Base-by-base conservation (phyloP, 345 rosid species). In the Dipteronia dyeriana region DNA sequence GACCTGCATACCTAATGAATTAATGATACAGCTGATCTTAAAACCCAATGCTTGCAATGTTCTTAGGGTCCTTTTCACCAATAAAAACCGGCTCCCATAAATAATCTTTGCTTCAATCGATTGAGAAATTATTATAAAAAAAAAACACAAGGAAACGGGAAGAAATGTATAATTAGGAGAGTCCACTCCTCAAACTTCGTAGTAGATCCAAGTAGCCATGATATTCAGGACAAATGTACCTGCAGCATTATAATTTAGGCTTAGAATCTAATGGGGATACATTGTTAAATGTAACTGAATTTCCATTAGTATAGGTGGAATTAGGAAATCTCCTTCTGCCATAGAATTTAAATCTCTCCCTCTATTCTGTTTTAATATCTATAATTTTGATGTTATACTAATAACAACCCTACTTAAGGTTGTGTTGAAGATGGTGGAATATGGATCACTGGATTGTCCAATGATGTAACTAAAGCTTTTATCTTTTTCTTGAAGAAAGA, bases 191-290 rank as follows among this genome's bases (percentile, higher is more conserved):
- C 84, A 94, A 56, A 74, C 89, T 79, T 74, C 63, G 80, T 59
- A 91, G 86, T 7, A 94, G 86, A 79, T 92, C 91, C 80, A 92
- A 87, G 87, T 92, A 92, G 76, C 97, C 88, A 17, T 53, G 68
- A 81, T 77, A 80, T 79, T 91, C 97, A 17, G 98, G 97, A 74
- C 63, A 76, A 49, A 92, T 90, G 82, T 83, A 90, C 86, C 96
- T 95, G 93, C 80, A 82, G 75, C 20, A 66, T 62, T 43, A 71
- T 14, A 49, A 57, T 56, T 19, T 53, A 60, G 69, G 6, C 14
- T 45, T 49, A 73, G 64, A 17, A 43, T 63, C 60, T 19, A 43
- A 1, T 16, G 19, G 9, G 38, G 38, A n/a, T 45, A n/a, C 39
- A 29, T 41, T 29, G 31, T 2, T 45, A 39, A 12, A 7, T n/a